Evolutionary conservation across 169 alveolate genomes (phyloP), one percentile per base, ranked within the genome.

Genomic region (Amoebophrya sp.): DNA sequence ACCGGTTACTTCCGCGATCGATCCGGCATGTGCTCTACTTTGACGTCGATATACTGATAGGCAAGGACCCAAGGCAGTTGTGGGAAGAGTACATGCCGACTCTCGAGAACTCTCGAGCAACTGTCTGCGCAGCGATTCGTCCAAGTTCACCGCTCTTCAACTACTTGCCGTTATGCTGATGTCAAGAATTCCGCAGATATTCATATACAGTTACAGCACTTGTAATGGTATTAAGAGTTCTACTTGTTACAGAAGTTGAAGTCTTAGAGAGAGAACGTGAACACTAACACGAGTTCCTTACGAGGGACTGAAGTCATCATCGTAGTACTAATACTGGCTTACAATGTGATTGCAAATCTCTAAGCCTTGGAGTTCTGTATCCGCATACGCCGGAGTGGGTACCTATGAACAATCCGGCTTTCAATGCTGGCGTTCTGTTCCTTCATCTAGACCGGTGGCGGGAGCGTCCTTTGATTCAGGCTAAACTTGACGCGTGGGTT

Each of bases 311-410:
- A n/a, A n/a, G n/a, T n/a, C n/a, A n/a, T n/a, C n/a, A n/a, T n/a
- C n/a, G n/a, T n/a, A n/a, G n/a, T n/a, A n/a, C n/a, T n/a, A n/a
- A n/a, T n/a, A n/a, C n/a, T n/a, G n/a, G n/a, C n/a, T n/a, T n/a
- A n/a, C n/a, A n/a, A n/a, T n/a, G n/a, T n/a, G n/a, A n/a, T n/a
- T n/a, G n/a, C n/a, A n/a, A n/a, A n/a, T n/a, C n/a, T n/a, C n/a
- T n/a, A n/a, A n/a, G n/a, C n/a, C 83, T 36, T 0, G 83, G 83
- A 18, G n/a, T 65, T 36, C 18, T 65, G 83, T 65, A 65, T 36
- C 83, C 83, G 10, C n/a, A 6, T 26, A 65, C n/a, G 83, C 83
- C 83, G 83, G 83, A 65, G 26, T 65, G 83, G 83, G n/a, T 65
- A 6, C 83, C 83, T 10, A 65, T 65, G 36, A 65, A 65, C 83